Evolutionary conservation across 192 early-diverging fungal species (phyloP), one percentile per base, ranked within the genome.

Genomic region (Coemansia sp.): DNA sequence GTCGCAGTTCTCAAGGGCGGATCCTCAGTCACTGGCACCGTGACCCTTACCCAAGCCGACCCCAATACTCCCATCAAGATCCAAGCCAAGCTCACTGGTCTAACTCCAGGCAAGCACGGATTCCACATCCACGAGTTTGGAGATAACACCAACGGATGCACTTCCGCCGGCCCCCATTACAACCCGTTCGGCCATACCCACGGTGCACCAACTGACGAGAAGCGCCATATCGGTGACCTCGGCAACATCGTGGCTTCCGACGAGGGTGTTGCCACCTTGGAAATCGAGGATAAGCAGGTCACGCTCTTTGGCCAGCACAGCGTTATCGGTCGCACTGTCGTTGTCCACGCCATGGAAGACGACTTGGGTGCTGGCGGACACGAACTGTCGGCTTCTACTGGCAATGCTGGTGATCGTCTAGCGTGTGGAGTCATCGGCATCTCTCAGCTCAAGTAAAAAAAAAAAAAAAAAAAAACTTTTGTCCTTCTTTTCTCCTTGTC

Each of bases 391-490:
- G 73, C 82, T 57, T 86, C 86, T 53, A 97, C 94, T 38, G 95
- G 95, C 62, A 94, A 97, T 64, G 92, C 94, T 77, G 95, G 95
- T 55, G 89, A 80, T 50, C 92, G 95, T 72, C 82, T 87, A 59
- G 91, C 90, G 41, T 97, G 95, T 84, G 95, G 94, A 85, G 94
- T 95, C 80, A 92, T 96, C 80, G 94, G 94, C 69, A 85, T 89
- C 72, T 67, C 86, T 21, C 51, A 68, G 65, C 64, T 44, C 14
- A 73, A 76, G 29, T 72, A 71, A 65, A 31, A n/a, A 19, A 19
- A 23, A 12, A 42, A 71, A 62, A 23, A 12, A 11, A 41, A 70
- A 65, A 60, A 12, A 38, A 7, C 27, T 46, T 53, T 42, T 32
- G 4, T 42, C 38, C 21, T 48, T 41, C 34, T 61, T 57, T 34